Evolutionary conservation across 257 asterid genomes (phyloP).

Genomic region (Solanum dulcamara): DNA sequence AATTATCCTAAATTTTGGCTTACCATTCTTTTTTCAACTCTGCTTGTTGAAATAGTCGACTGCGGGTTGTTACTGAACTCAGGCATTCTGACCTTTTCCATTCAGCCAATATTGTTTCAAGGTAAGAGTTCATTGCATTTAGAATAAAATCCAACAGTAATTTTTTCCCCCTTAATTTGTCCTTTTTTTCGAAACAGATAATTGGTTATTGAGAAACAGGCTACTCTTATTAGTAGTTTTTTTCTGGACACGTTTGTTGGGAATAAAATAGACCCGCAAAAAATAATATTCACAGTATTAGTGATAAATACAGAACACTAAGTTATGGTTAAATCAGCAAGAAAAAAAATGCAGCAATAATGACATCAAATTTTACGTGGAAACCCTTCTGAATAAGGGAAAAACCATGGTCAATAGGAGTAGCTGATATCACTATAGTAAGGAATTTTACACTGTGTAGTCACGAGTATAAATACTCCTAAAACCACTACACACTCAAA

Average conservation of each 20-base stretch:
- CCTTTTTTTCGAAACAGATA: neutral
- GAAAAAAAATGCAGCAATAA: too few relatives aligned
- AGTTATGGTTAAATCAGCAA: too few relatives aligned
- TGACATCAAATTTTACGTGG: too few relatives aligned
- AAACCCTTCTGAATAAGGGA: too few relatives aligned
- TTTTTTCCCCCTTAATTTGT: neutral
- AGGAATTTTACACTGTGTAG: too few relatives aligned
- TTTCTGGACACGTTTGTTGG: neutral
- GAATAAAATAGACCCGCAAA: too few relatives aligned
- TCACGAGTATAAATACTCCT: too few relatives aligned
- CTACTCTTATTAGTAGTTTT: neutral
- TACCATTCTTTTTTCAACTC: neutral
- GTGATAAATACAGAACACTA: too few relatives aligned
- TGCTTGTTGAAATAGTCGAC: slow-evolving; percentile 34
- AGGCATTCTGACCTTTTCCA: slow-evolving; percentile 82
- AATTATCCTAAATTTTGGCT: neutral
- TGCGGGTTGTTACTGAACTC: slow-evolving; percentile 75
- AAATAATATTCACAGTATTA: too few relatives aligned
- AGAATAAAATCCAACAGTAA: neutral
- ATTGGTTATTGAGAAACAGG: neutral
- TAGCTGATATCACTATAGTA: too few relatives aligned
- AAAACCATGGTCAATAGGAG: too few relatives aligned
- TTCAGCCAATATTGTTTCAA: slow-evolving; percentile 73
- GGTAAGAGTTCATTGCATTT: slow-evolving; percentile 26
- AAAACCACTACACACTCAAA: too few relatives aligned